Base-by-base conservation (phyloP, 768 basidiomycete genomes). In the Suillus sp. region DNA sequence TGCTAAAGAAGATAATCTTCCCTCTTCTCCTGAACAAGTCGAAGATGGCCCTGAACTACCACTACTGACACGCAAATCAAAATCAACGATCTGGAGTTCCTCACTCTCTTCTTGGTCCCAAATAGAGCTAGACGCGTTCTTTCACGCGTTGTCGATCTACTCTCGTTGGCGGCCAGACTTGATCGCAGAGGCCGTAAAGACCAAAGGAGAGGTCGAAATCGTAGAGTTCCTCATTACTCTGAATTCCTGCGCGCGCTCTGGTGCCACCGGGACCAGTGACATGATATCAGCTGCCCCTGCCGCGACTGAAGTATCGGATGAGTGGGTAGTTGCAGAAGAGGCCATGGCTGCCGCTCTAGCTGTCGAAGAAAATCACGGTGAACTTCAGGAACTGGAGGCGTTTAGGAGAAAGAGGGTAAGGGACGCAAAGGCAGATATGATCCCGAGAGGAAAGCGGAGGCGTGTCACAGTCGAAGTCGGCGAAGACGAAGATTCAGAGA, bases 161-260 rank as follows among this genome's bases (percentile, higher is more conserved):
- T 94, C 92, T 22, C 83, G 90, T 30, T 80, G 90, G 48, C 78
- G 91, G 25, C 90, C 92, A 0, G 93, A 95, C 73, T 81, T 94
- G 54, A 89, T 95, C 57, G 86, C 91, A 0, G 79, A 77, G 6
- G 82, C 82, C 56, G 77, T 94, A n/a, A 79, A 79, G 63, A 86
- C 88, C 25, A 92, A 90, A 76, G 84, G 79, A 16, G 78, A 83
- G 10, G 74, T 83, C 57, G 91, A 95, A 63, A 88, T 95, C 22
- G 85, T 84, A 64, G 74, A 81, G 32, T 94, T 92, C 69, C 74
- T 95, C 65, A 79, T 85, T 38, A 66, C 78, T 20, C 78, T 94
- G 42, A 81, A 83, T 25, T 66, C 73, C 1, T 81, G 77, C 22
- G 67, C 78, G 53, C 61, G 66, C 35, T 59, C 64, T 60, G 20